These are phyloP conservation scores for Hericium rajendrae DNA, from an alignment of 768 basidiomycete genomes.

Conservation along the genomic window DNA sequence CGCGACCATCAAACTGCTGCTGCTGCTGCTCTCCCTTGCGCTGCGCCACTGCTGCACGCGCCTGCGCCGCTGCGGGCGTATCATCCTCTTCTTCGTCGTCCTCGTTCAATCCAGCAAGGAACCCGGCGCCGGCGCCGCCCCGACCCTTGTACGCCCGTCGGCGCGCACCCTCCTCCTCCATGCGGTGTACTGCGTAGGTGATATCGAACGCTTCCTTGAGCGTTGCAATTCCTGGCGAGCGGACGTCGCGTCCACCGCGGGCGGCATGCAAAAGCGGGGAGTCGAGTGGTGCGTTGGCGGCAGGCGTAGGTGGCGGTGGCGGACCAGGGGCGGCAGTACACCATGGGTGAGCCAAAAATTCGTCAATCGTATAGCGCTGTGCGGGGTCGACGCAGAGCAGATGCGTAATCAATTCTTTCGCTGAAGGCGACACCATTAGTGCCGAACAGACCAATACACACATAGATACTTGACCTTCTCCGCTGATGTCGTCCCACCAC, in stretches of 20 bases:
- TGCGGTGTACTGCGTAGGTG: slow-evolving; percentile 96
- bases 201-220: slow-evolving; percentile 99
- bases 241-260: slow-evolving; percentile 62
- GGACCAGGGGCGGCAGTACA: slow-evolving; percentile 62
- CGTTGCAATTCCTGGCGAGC: slow-evolving; percentile 86
- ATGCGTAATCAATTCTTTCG: slow-evolving; percentile 92
- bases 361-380: slow-evolving; percentile 94
- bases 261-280: slow-evolving; percentile 83
- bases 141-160: slow-evolving; percentile 73
- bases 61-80: not conserved
- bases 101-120: slow-evolving; percentile 83
- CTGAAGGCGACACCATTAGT: slow-evolving; percentile 29
- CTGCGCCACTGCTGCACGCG: not conserved
- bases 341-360: slow-evolving; percentile 96
- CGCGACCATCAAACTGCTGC: slow-evolving; percentile 48
- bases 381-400: slow-evolving; percentile 92
- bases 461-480: slow-evolving; percentile 48
- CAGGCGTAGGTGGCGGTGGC: slow-evolving; percentile 58
- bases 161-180: slow-evolving; percentile 96
- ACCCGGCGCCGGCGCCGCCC: slow-evolving; percentile 74
- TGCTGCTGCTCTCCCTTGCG: not conserved
- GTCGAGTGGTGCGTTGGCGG: slow-evolving; percentile 50
- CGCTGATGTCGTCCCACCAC: slow-evolving; percentile 97
- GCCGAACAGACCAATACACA: not conserved
- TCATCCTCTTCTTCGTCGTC: slow-evolving; percentile 63